Evolutionary conservation across 306 rosid species (phyloP).

Genomic region (Vicia villosa): DNA sequence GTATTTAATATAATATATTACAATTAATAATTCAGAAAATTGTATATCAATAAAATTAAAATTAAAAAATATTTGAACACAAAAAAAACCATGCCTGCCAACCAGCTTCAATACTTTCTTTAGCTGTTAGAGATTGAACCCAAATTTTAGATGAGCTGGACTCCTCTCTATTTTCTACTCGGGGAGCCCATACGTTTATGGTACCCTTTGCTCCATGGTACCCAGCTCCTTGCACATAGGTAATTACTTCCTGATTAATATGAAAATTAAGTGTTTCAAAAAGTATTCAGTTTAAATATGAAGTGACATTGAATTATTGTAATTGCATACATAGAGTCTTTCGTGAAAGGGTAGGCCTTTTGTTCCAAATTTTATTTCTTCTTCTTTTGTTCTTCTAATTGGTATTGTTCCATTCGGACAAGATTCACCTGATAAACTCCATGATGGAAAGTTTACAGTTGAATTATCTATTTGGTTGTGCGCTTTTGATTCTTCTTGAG

Average conservation of each 20-base stretch:
- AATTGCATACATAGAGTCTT: constrained; percentile 61
- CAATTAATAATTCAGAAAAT: no score
- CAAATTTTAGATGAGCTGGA: background rate
- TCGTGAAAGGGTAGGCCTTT: constrained; percentile 69
- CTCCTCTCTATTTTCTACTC: background rate
- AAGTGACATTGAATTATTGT: background rate
- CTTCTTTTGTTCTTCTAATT: constrained; percentile 68
- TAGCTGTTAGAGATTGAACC: background rate
- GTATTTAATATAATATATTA: no score
- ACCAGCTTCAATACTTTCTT: background rate
- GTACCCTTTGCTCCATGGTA: background rate
- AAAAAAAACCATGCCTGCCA: background rate
- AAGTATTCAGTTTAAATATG: no score
- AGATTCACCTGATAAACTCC: constrained; percentile 63
- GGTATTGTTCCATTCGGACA: constrained; percentile 85
- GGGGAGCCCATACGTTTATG: background rate
- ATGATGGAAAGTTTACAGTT: constrained; percentile 54
- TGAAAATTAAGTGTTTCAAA: no score
- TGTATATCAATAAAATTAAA: no score
- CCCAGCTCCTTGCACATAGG: background rate
- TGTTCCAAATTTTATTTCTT: constrained; percentile 78
- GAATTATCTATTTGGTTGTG: constrained; percentile 28
- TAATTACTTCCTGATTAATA: no score
- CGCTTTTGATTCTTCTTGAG: constrained; percentile 65
- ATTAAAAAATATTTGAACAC: no score